Evolutionary conservation across 1,284 basidiomycete genomes (phyloP).

Genomic region (Chondrostereum purpureum): DNA sequence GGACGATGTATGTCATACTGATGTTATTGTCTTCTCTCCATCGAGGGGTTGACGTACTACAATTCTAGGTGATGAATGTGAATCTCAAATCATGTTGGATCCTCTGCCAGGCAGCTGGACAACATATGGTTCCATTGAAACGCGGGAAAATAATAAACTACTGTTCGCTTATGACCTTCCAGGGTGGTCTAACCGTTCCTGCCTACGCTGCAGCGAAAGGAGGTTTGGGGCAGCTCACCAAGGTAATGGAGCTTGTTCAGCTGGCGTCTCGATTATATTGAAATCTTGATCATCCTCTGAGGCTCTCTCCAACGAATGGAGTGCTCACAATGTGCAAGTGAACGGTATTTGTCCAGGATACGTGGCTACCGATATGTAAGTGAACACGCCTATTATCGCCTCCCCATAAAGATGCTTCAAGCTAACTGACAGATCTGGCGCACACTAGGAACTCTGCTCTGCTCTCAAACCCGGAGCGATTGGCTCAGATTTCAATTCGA

Average conservation of each 20-base stretch:
- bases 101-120: constrained; percentile 69
- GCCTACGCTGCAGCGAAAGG: constrained; percentile 92
- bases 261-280: background rate
- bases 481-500: constrained; percentile 86
- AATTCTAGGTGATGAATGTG: constrained; percentile 58
- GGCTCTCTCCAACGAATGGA: constrained; percentile 61
- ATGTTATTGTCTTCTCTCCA: too few relatives aligned
- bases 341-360: constrained; percentile 91
- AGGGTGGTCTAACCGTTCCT: constrained; percentile 77
- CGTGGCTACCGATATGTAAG: constrained; percentile 85
- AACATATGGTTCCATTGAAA: constrained; percentile 71
- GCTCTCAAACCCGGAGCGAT: constrained; percentile 65
- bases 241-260: constrained; percentile 21
- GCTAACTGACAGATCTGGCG: background rate
- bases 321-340: constrained; percentile 82
- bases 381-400: constrained; percentile 16
- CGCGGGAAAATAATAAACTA: constrained; percentile 82
- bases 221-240: constrained; percentile 78
- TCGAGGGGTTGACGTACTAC: too few relatives aligned
- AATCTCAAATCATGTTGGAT: constrained; percentile 79
- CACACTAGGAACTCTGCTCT: constrained; percentile 68
- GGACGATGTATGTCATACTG: constrained; percentile 85
- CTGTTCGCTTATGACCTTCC: constrained; percentile 73
- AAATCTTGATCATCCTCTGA: background rate
- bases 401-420: background rate